Base-by-base conservation (phyloP, 495 filamentous ascomycete genomes). In the Aeminium ludgeri region DNA sequence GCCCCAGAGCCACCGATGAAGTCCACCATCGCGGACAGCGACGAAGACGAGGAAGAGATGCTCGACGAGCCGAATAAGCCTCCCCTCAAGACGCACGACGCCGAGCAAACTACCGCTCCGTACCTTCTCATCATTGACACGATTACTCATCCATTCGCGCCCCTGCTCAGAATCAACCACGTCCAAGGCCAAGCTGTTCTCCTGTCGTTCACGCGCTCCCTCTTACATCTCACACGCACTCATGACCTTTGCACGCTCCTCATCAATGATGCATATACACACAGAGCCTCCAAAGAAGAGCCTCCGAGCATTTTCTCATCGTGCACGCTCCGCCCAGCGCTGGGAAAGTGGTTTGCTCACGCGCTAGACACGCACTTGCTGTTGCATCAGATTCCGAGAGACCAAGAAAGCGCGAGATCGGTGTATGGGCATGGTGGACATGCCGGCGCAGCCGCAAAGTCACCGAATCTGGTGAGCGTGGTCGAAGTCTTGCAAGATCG, bases 121-220 rank as follows among this genome's bases (percentile, higher is more conserved):
- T 6, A 3, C 19, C 51, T 59, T 36, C 49, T 58, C 30, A 52
- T 62, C 20, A 56, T 61, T 18, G 54, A 60, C 46, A 58, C 50
- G 36, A 48, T 65, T 35, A 46, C 55, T 1, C 45, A 56, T 32
- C 44, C 59, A 30, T 70, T 72, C 45, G 74, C 68, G 13, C 52
- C 57, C 0, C 25, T 58, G 23, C 16, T 63, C 25, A 51, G 43
- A 28, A 46, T 25, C 34, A 46, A 51, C 36, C 19, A 42, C 27
- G 34, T 33, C 2, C 48, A 51, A 35, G 48, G 48, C 16, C 56
- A 59, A 43, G 50, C 53, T 18, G 40, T 56, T 10, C 43, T 59
- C 2, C 38, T 47, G 13, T 29, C 55, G 31, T 49, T 62, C 43
- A 50, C 58, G 40, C 61, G 54, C 34, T 45, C 42, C 13, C 55